Conservation (phyloP, 768 basidiomycete genomes). For the Lyophyllum atratum region DNA sequence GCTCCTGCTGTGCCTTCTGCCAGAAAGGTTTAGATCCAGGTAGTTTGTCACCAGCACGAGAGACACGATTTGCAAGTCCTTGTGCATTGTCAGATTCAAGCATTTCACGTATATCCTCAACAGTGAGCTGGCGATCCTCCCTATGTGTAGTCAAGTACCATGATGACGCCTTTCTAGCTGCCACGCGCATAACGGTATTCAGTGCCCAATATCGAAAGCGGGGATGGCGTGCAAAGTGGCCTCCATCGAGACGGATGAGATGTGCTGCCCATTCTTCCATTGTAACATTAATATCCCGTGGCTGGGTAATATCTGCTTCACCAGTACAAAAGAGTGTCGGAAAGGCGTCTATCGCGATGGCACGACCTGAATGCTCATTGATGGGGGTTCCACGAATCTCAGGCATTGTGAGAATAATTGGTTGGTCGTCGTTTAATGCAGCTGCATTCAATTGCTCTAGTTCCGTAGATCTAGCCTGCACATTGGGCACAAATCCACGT, state of each 20-base stretch:
- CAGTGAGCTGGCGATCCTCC: slow-evolving; percentile 2
- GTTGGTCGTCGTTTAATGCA: background rate
- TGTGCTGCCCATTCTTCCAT: slow-evolving; percentile 12
- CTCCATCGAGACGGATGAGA: slow-evolving; percentile 13
- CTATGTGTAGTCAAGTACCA: slow-evolving; percentile 12
- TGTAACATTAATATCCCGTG: background rate
- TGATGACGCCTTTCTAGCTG: slow-evolving; percentile 6
- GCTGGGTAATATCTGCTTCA: slow-evolving; percentile 1
- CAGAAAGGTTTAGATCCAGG: slow-evolving; percentile 25
- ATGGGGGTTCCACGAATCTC: slow-evolving; percentile 10
- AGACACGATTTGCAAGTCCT: slow-evolving; percentile 16
- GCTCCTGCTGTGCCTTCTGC: slow-evolving; percentile 5
- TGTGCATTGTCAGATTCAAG: slow-evolving; percentile 14
- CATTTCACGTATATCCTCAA: slow-evolving; percentile 2
- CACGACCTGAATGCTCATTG: slow-evolving; percentile 9
- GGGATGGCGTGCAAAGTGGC: slow-evolving; percentile 20
- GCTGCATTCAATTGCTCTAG: background rate
- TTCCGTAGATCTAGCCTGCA: background rate
- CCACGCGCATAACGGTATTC: slow-evolving; percentile 5
- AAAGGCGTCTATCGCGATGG: slow-evolving; percentile 22
- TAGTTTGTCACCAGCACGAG: slow-evolving; percentile 18
- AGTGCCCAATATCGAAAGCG: slow-evolving; percentile 10
- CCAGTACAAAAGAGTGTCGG: slow-evolving; percentile 22
- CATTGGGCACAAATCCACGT: background rate
- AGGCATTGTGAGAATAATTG: slow-evolving; percentile 7